phyloP scores from a whole-genome alignment of 2,329 filamentous ascomycete genomes.

The Penicillium sp. region DNA sequence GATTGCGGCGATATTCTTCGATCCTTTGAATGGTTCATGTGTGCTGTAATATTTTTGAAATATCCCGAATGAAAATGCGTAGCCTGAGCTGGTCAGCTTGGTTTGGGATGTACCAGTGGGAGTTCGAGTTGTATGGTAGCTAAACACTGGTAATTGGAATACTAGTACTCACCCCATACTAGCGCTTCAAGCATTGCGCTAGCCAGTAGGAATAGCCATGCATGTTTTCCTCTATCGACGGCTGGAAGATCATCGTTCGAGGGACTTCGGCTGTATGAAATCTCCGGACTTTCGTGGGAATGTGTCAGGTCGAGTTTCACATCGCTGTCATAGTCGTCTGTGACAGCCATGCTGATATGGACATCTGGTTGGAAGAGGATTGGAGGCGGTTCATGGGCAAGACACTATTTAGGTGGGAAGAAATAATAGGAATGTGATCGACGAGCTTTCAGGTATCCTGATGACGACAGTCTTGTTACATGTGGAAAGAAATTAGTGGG shows the following conservation, averaged over 20 bases:
- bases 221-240: slow-evolving; percentile 23
- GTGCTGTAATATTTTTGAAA: slow-evolving; percentile 16
- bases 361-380: not conserved
- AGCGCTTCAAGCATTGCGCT: slow-evolving; percentile 26
- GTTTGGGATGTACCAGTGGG: no score
- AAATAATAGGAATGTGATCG: not conserved
- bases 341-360: not conserved
- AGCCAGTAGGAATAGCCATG: slow-evolving; percentile 28
- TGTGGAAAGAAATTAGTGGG: no score
- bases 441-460: no score
- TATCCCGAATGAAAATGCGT: slow-evolving; percentile 67
- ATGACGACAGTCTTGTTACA: no score
- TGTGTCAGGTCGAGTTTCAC: not conserved
- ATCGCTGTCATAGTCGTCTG: not conserved
- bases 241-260: slow-evolving; percentile 14
- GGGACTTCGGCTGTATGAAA: not conserved
- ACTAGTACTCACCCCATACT: slow-evolving; percentile 24
- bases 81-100: slow-evolving; percentile 52
- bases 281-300: no score
- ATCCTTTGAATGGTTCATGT: slow-evolving; percentile 12
- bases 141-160: no score
- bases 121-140: no score
- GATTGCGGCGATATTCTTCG: slow-evolving; percentile 41
- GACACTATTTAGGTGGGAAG: not conserved
- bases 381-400: not conserved